Base-by-base conservation (phyloP, 179 eudicot species). In the Actinidia arguta region DNA sequence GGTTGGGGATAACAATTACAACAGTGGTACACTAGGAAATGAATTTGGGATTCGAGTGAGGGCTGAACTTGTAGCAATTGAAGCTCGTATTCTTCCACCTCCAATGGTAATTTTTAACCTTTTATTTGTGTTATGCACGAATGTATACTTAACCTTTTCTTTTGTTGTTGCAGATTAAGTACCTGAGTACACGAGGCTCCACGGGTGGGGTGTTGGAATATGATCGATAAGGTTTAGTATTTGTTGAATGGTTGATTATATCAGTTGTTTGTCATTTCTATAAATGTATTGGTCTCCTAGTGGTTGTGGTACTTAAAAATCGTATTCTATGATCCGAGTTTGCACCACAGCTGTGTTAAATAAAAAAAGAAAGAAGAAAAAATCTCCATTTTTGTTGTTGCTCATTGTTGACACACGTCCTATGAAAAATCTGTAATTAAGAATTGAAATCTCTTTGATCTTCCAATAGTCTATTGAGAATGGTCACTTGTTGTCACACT, bases 11-110 rank as follows among this genome's bases (percentile, higher is more conserved):
- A 94, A 90, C 75, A 83, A 83, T n/a, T 96, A 89, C 83, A 79
- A 77, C 13, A 61, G 67, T 9, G 85, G 87, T 76, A 47, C 42
- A 25, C 76, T 90, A 86, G 92, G 90, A 2, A 88, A 79, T 50
- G 95, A 94, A 77, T 94, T 96, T 83, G 97, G 99, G 11, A 82
- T 96, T 84, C 78, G 82, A 73, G 86, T 96, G 8, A 73, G 79
- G 31, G 81, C 84, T 48, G 78, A 48, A 16, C 83, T 85, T 44
- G 77, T 93, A 8, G 72, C 91, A 1, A 80, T 96, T 81, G 90
- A 93, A 44, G 99, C 99, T 16, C 90, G 99, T 10, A 93, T 96
- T 68, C 88, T 96, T 80, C 96, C 92, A 44, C 83, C 95, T 6
- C 99, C 98, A 17, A 85, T 80, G 91, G 97, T 96, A 87, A 72